phyloP scores from a whole-genome alignment of 106 monocot genomes.

The Phalaenopsis aphrodite region DNA sequence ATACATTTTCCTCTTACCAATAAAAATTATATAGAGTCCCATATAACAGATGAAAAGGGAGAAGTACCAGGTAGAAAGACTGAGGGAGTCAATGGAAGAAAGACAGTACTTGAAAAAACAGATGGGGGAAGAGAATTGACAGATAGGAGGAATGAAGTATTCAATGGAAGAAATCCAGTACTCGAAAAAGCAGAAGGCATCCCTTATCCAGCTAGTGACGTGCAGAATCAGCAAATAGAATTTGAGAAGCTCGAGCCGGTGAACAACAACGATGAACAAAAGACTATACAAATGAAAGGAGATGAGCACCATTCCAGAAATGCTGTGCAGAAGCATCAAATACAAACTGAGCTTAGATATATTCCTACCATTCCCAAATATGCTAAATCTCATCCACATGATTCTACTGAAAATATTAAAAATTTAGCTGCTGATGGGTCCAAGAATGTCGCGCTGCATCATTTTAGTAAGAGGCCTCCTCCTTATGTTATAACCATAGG shows the following conservation, averaged over 20 bases:
- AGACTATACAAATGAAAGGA: neutral
- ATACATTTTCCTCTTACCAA: neutral
- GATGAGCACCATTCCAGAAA: conserved; percentile 4
- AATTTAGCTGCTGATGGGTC: conserved; percentile 13
- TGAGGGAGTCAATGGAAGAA: neutral
- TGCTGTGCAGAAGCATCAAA: neutral
- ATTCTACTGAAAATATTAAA: conserved; percentile 12
- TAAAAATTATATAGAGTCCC: conserved; percentile 12
- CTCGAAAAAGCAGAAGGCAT: neutral
- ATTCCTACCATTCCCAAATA: conserved; percentile 22
- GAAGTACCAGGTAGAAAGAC: neutral
- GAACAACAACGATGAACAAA: neutral
- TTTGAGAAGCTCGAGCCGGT: neutral
- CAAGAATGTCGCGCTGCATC: conserved; percentile 14
- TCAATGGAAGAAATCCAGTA: neutral
- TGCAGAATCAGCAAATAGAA: conserved; percentile 2
- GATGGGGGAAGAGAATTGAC: neutral
- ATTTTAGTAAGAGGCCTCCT: neutral
- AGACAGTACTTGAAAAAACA: neutral
- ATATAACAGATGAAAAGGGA: neutral
- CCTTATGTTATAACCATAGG: conserved; percentile 11
- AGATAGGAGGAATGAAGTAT: neutral
- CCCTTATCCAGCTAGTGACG: neutral
- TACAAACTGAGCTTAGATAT: conserved; percentile 32
- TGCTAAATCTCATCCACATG: conserved; percentile 1